phyloP scores from a whole-genome alignment of 139 green algal species.

The Edaphochlamys debaryana region DNA sequence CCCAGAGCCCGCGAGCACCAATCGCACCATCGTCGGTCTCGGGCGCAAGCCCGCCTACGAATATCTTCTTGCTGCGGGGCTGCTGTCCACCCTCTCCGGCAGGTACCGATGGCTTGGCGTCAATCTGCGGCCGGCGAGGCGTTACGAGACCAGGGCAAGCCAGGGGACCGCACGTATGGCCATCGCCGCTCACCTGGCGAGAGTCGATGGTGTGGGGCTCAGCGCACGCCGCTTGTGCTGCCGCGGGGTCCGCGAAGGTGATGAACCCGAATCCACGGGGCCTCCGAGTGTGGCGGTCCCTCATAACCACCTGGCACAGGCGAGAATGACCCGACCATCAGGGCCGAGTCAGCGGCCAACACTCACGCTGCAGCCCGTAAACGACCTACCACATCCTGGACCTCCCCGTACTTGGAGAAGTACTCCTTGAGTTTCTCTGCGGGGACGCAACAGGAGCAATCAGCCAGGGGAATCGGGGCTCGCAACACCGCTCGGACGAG shows the following conservation, averaged over 20 bases:
- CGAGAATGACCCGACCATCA: background rate
- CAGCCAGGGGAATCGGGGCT: background rate
- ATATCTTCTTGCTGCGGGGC: constrained; percentile 83
- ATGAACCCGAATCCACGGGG: constrained; percentile 89
- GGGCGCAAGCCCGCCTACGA: constrained; percentile 87
- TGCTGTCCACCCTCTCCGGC: constrained; percentile 60
- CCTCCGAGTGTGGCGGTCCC: constrained; percentile 70
- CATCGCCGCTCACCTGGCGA: constrained; percentile 46
- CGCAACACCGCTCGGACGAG: background rate
- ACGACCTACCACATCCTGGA: constrained; percentile 74
- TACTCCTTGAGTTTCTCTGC: constrained; percentile 76
- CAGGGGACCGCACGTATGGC: background rate
- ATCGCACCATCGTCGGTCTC: constrained; percentile 81
- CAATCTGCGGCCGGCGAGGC: constrained; percentile 68
- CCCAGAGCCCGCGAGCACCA: background rate
- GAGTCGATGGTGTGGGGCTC: constrained; percentile 77
- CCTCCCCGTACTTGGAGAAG: constrained; percentile 76
- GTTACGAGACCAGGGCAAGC: constrained; percentile 13
- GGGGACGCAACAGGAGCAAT: background rate
- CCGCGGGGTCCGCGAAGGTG: constrained; percentile 69
- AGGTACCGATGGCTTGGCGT: constrained; percentile 85
- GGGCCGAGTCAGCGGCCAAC: background rate
- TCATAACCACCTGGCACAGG: constrained; percentile 81
- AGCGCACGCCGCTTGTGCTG: constrained; percentile 66
- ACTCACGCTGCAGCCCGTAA: too few relatives aligned